Conservation (phyloP, 495 filamentous ascomycete genomes). For the Immersiella caudata region DNA sequence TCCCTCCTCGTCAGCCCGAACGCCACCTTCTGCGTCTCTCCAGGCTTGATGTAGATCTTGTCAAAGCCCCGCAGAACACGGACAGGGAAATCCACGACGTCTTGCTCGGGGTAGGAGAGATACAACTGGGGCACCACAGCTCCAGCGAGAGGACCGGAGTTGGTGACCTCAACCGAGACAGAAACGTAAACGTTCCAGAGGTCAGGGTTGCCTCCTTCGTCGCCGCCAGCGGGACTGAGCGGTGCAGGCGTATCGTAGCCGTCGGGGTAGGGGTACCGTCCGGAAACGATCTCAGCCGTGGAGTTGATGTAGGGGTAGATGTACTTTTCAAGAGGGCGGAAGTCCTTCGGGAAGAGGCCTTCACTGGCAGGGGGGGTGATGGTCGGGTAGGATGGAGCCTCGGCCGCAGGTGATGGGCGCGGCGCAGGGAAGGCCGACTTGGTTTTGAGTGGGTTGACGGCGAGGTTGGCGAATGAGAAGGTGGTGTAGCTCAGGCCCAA, state of each 20-base stretch:
- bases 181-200: constrained; percentile 70
- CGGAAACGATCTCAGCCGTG: constrained; percentile 57
- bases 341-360: constrained; percentile 66
- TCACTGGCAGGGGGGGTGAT: constrained; percentile 58
- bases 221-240: constrained; percentile 73
- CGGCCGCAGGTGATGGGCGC: constrained; percentile 56
- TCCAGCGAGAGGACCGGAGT: constrained; percentile 66
- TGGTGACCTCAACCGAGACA: constrained; percentile 67
- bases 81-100: constrained; percentile 72
- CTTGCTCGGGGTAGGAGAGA: constrained; percentile 65
- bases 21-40: constrained; percentile 60
- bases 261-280: constrained; percentile 70
- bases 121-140: constrained; percentile 85
- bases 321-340: constrained; percentile 73
- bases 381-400: constrained; percentile 64
- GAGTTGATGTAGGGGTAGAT: constrained; percentile 83
- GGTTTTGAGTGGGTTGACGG: constrained; percentile 54
- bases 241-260: constrained; percentile 63
- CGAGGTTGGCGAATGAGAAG: constrained; percentile 68
- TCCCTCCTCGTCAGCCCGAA: constrained; percentile 79
- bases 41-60: constrained; percentile 65
- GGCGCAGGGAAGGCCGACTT: constrained; percentile 64
- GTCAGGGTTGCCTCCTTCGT: constrained; percentile 82
- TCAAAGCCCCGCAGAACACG: constrained; percentile 78
- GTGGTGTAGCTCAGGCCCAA: constrained; percentile 80